Conservation (phyloP, 2,329 filamentous ascomycete genomes). For the Microascus cirrosus region DNA sequence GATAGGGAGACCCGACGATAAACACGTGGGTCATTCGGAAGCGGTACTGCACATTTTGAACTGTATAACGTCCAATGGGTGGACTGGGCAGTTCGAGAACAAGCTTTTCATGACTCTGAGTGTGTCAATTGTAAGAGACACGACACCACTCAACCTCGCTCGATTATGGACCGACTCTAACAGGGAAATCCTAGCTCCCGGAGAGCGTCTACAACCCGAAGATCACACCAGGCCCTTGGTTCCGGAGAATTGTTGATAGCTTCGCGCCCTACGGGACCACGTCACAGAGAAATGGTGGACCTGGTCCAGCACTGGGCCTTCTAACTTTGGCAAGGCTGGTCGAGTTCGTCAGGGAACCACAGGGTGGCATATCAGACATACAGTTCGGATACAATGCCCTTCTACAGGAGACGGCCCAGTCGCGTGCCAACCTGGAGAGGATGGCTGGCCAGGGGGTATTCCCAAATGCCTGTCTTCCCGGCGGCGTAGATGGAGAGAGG, state of each 20-base stretch:
- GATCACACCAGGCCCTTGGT: slow-evolving; percentile 14
- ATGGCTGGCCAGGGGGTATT: slow-evolving; percentile 1
- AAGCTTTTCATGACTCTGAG: slow-evolving; percentile 18
- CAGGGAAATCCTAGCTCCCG: slow-evolving; percentile 12
- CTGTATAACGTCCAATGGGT: slow-evolving; percentile 12
- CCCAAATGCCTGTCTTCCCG: background rate
- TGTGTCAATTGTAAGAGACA: slow-evolving; percentile 18
- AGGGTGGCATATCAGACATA: slow-evolving; percentile 10
- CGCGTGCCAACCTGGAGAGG: background rate
- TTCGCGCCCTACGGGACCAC: slow-evolving; percentile 1
- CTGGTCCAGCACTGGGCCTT: background rate
- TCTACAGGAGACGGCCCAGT: background rate
- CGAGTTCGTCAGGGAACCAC: slow-evolving; percentile 10
- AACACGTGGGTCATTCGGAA: slow-evolving; percentile 16
- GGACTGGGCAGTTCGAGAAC: slow-evolving; percentile 15
- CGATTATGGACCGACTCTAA: background rate
- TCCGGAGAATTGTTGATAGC: slow-evolving; percentile 7
- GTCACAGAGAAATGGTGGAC: background rate
- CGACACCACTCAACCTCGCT: background rate
- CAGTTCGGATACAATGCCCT: slow-evolving; percentile 9
- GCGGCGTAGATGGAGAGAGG: background rate
- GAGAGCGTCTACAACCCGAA: slow-evolving; percentile 18
- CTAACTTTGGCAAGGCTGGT: slow-evolving; percentile 10
- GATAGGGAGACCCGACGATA: slow-evolving; percentile 15
- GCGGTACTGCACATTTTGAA: slow-evolving; percentile 20